Base-by-base conservation (phyloP, 768 basidiomycete genomes). In the Naganishia onofrii region DNA sequence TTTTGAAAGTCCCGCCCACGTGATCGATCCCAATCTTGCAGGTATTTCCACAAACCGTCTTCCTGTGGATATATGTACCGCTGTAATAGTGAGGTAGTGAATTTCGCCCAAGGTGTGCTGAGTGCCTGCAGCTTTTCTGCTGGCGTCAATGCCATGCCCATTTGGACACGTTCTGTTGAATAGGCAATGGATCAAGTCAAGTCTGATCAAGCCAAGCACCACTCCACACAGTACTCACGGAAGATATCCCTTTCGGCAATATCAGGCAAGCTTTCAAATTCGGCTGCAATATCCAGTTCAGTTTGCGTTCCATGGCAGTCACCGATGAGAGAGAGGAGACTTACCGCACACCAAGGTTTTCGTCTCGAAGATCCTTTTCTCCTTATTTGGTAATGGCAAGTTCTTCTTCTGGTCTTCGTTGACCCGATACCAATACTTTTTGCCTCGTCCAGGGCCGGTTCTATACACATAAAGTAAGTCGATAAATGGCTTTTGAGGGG, bases 71-170 rank as follows among this genome's bases (percentile, higher is more conserved):
- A 57, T 34, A 60, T 64, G 54, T 54, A 68, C 54, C 34, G 57
- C 19, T 68, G 57, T 17, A 71, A 51, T 17, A 71, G 31, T 1
- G 28, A 19, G 0, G 32, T 53, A 17, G 68, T 68, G 23, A 32
- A 71, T 2, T 32, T 34, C 7, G 65, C 44, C 36, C 52, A 64
- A 12, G 66, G 70, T 12, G 66, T 67, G 28, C 42, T 31, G 44
- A 71, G 36, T 0, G 70, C 70, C 54, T 71, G 70, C 5, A 71
- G 51, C n/a, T 68, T 67, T 38, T 71, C 70, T 9, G 70, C 70
- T 36, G 66, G 55, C 4, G 70, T 60, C 9, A 71, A 48, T 17
- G 66, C 54, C 44, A 71, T 57, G 52, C 70, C 70, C 26, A 71
- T 42, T 23, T 71, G 70, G 2, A 71, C 70, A n/a, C 70, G 31